Percentiles rank a stretch among this genome's conserved stretches.
phyloP scores from a whole-genome alignment of 2,329 filamentous ascomycete species.

The Capronia epimyces region DNA sequence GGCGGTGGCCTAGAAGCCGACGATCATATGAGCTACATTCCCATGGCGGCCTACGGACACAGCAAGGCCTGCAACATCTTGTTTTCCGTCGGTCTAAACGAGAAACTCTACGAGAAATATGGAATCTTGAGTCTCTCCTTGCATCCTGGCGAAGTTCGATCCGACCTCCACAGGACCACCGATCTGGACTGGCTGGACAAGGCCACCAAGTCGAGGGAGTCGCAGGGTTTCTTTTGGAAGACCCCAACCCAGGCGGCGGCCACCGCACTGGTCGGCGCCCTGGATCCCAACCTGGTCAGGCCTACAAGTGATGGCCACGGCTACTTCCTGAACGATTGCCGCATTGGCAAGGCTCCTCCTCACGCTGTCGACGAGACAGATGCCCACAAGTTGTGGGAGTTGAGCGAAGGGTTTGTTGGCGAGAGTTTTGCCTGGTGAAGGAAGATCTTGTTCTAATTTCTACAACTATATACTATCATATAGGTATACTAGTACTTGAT shows the following conservation, averaged over 20 bases:
- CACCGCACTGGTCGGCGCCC: constrained; percentile 41
- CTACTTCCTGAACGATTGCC: constrained; percentile 34
- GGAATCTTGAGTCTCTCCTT: constrained; percentile 38
- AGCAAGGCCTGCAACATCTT: constrained; percentile 47
- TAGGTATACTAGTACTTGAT: too few relatives aligned
- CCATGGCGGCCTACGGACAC: constrained; percentile 42
- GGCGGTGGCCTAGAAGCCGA: neutral
- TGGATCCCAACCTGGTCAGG: constrained; percentile 35
- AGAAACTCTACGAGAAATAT: constrained; percentile 20
- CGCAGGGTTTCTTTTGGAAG: constrained; percentile 28
- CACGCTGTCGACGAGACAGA: constrained; percentile 37
- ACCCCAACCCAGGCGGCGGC: constrained; percentile 40
- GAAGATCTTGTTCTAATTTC: too few relatives aligned
- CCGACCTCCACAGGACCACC: constrained; percentile 16
- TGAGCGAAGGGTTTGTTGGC: constrained; percentile 39
- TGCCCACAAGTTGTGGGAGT: constrained; percentile 38
- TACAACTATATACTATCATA: too few relatives aligned
- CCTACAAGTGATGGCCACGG: constrained; percentile 10
- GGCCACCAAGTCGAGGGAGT: constrained; percentile 1
- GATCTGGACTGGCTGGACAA: constrained; percentile 28
- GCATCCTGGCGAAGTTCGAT: constrained; percentile 35
- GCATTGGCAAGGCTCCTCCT: constrained; percentile 30
- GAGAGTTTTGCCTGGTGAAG: constrained; percentile 33
- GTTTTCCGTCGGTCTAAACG: constrained; percentile 38
- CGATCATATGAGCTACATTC: constrained; percentile 29